These are phyloP conservation scores for Nannochloris sp. DNA, from an alignment of 139 green algal genomes.

Conservation along the genomic window DNA sequence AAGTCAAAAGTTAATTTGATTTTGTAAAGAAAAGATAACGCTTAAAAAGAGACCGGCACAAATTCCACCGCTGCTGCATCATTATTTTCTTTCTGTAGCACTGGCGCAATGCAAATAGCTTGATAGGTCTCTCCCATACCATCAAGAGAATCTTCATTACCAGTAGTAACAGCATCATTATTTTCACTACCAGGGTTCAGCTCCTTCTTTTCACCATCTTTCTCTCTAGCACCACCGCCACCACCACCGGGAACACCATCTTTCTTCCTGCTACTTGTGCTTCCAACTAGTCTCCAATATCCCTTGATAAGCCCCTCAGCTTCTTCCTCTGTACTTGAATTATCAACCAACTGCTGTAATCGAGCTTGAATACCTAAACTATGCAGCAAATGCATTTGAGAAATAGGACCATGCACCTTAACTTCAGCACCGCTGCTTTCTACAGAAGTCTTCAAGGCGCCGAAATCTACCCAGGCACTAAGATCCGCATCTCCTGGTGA, in stretches of 20 bases:
- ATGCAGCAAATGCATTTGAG: conserved; percentile 64
- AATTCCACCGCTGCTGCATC: too few relatives aligned
- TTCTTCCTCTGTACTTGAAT: conserved; percentile 13
- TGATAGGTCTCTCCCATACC: conserved; percentile 52
- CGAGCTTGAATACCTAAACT: conserved; percentile 62
- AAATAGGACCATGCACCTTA: conserved; percentile 54
- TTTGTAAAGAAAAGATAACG: too few relatives aligned
- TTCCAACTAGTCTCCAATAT: conserved; percentile 21
- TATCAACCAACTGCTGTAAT: conserved; percentile 35
- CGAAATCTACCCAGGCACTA: conserved; percentile 90
- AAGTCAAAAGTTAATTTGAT: too few relatives aligned
- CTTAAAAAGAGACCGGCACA: too few relatives aligned
- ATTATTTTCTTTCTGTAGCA: too few relatives aligned
- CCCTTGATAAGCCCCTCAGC: conserved; percentile 21
- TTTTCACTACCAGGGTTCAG: too few relatives aligned
- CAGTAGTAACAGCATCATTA: too few relatives aligned
- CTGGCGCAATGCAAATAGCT: conserved; percentile 24
- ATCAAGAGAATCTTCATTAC: conserved; percentile 6
- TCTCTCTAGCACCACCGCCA: too few relatives aligned
- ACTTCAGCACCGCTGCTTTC: neutral
- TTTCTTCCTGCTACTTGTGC: neutral
- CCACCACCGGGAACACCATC: neutral
- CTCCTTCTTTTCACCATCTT: conserved; percentile 7
- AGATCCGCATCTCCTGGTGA: conserved; percentile 79
- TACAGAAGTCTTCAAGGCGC: conserved; percentile 39